A percentile compares a stretch with the other conserved stretches of the same genome.
Conservation (phyloP, 352 stramenopile species). For the Pythium aquatile region DNA sequence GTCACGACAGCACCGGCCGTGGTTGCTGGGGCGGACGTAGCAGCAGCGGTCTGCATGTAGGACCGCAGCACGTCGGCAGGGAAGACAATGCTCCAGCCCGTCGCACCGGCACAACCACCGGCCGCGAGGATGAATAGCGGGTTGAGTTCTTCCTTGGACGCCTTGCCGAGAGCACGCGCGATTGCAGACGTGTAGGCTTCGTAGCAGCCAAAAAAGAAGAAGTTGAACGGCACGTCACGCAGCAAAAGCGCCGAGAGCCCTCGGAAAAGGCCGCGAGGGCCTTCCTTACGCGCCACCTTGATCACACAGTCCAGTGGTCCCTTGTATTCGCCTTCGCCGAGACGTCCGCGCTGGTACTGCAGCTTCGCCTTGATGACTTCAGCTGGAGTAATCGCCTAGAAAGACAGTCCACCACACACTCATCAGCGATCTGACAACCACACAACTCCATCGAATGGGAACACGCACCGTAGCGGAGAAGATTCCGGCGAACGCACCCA, state of each 20-base stretch:
- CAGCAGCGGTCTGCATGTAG: slow-evolving; percentile 64
- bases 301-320: slow-evolving; percentile 64
- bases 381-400: slow-evolving; percentile 76
- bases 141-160: slow-evolving; percentile 74
- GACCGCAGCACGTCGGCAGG: slow-evolving; percentile 86
- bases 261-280: slow-evolving; percentile 63
- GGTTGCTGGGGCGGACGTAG: not conserved
- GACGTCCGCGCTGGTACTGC: slow-evolving; percentile 67
- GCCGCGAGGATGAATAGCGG: slow-evolving; percentile 68
- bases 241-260: slow-evolving; percentile 83
- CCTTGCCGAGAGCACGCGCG: slow-evolving; percentile 42
- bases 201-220: slow-evolving; percentile 89
- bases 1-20: slow-evolving; percentile 13
- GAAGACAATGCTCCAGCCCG: slow-evolving; percentile 85
- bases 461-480: slow-evolving; percentile 76
- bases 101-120: slow-evolving; percentile 73
- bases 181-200: slow-evolving; percentile 66
- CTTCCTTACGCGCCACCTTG: slow-evolving; percentile 63
- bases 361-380: slow-evolving; percentile 88
- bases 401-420: slow-evolving; percentile 3
- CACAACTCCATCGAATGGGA: not conserved
- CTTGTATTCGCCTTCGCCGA: slow-evolving; percentile 66
- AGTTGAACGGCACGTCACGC: slow-evolving; percentile 89
- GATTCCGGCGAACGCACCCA: slow-evolving; percentile 74
- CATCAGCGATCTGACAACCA: not conserved